Percentiles rank a stretch among this genome's conserved stretches.
These are phyloP conservation scores for Eutrema yunnanense DNA, from an alignment of 345 rosid species.

Conservation along the genomic window DNA sequence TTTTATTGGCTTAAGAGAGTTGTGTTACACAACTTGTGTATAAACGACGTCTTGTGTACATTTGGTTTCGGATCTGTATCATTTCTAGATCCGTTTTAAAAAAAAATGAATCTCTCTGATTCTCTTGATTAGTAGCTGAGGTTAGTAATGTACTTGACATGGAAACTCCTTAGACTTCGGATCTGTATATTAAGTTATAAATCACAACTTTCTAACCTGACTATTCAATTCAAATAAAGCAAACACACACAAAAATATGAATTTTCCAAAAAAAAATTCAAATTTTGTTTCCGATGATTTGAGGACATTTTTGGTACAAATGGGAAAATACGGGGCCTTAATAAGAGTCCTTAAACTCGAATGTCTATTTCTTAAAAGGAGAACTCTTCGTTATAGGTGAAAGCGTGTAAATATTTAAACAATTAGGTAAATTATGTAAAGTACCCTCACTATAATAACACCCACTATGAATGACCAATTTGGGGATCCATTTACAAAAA, in stretches of 20 bases:
- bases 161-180: background rate
- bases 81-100: background rate
- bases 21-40: too few species aligned
- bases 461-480: background rate
- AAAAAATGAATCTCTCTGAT: background rate
- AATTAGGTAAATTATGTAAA: background rate
- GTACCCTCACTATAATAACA: background rate
- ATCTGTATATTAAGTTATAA: background rate
- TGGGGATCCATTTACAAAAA: background rate
- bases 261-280: too few species aligned
- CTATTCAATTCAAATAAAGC: background rate
- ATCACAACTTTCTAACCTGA: background rate
- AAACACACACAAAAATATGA: background rate
- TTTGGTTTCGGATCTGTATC: slow-evolving; percentile 11
- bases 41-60: slow-evolving; percentile 11
- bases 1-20: background rate
- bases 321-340: background rate
- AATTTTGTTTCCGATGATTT: background rate
- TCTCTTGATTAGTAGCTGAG: background rate
- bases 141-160: background rate
- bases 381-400: background rate
- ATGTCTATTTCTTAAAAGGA: too few species aligned
- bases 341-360: too few species aligned
- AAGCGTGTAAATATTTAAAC: background rate
- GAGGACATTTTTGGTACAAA: background rate